These are phyloP conservation scores for Dendrostoma leiphaemia DNA, from an alignment of 2,329 filamentous ascomycete species.

Conservation along the genomic window DNA sequence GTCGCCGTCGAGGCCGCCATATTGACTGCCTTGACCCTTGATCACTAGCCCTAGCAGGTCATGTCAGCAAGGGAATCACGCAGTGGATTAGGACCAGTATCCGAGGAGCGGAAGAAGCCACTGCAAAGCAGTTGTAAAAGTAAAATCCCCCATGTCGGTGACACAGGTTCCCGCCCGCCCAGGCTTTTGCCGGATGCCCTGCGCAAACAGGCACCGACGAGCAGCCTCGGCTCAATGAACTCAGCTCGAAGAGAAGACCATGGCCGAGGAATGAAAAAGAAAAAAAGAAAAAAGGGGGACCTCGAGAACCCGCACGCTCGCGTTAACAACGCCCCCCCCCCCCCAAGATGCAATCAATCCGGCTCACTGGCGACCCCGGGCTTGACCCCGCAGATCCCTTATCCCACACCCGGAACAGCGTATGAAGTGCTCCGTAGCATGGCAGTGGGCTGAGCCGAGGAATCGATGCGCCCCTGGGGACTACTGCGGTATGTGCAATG, in stretches of 20 bases:
- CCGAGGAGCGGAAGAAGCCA: too few relatives aligned
- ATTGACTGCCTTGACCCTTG: not conserved
- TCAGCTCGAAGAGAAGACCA: not conserved
- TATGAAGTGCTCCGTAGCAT: slow-evolving; percentile 2
- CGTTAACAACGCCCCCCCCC: slow-evolving; percentile 11
- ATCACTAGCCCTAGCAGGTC: not conserved
- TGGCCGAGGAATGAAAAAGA: not conserved
- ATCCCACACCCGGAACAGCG: slow-evolving; percentile 7
- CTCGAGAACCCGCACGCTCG: slow-evolving; percentile 4
- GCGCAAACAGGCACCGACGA: not conserved
- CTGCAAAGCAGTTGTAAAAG: not conserved
- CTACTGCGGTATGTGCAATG: slow-evolving; percentile 11
- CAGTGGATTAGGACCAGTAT: not conserved
- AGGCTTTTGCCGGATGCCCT: slow-evolving; percentile 4
- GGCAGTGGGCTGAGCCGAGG: slow-evolving; percentile 9
- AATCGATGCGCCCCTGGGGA: not conserved
- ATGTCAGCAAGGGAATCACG: not conserved
- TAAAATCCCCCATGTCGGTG: not conserved
- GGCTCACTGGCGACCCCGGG: slow-evolving; percentile 10
- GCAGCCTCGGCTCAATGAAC: slow-evolving; percentile 8
- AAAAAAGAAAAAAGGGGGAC: not conserved
- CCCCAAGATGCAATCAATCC: not conserved
- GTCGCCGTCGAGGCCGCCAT: not conserved
- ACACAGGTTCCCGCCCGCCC: slow-evolving; percentile 8
- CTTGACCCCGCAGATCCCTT: slow-evolving; percentile 9